Evolutionary conservation across 164 flowering plant species (phyloP), one percentile per base, ranked within the genome.

Genomic region (Magnolia officinalis): DNA sequence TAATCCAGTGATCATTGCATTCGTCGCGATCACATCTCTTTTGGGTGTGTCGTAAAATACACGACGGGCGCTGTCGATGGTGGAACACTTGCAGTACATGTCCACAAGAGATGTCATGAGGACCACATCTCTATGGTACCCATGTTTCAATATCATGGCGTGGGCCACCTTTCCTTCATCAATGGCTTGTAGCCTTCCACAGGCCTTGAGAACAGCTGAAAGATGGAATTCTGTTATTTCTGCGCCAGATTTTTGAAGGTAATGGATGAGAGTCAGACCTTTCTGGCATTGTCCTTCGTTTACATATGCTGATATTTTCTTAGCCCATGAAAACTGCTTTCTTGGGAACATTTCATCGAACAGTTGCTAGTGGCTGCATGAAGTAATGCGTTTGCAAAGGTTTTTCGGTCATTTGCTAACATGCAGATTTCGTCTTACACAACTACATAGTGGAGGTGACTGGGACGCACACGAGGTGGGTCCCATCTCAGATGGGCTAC

Each of bases 31-130:
- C 2, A 82, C 80, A 76, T 87, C 89, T 83, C 81, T 76, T 10
- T 74, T 55, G 6, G 88, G 77, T 80, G 85, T 82, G 84, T 85
- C 89, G 71, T 72, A 76, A 49, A 78, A 87, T 11, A 82, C 82
- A 0, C 4, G 72, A 63, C 80, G 84, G 21, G 87, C 87, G 3
- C 81, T 81, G 19, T 14, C n/a, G 10, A 81, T 67, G 21, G 63
- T 11, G 2, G 52, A 6, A 77, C 85, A 80, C 51, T 84, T 83
- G 4, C 59, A 80, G 73, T 87, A 87, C 87, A 84, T 80, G 74
- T 80, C 82, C 11, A 83, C 61, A 9, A 85, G 81, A 76, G 89
- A 82, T 18, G 87, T 85, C 87, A 83, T 79, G 14, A 85, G 74
- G 26, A 75, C 20, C 16, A 72, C 50, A 64, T 84, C 84, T 20